phyloP scores from a whole-genome alignment of 1,284 basidiomycete species.

The Pyrrhoderma lamaoense region DNA sequence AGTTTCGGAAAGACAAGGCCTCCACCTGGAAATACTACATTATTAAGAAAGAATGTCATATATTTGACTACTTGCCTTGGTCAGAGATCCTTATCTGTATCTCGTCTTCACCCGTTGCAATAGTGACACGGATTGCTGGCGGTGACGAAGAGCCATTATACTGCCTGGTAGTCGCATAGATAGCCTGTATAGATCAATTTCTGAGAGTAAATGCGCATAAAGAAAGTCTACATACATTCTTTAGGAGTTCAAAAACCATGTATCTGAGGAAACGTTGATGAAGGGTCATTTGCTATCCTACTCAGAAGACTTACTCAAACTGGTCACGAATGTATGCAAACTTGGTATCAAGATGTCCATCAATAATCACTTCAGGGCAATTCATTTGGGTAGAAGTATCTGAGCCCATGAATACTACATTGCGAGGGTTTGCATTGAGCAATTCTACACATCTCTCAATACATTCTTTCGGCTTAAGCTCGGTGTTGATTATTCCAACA shows the following conservation, averaged over 20 bases:
- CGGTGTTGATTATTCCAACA: slow-evolving; percentile 84
- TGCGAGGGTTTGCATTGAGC: slow-evolving; percentile 44
- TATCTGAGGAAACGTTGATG: slow-evolving; percentile 42
- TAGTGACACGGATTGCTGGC: slow-evolving; percentile 63
- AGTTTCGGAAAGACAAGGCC: slow-evolving; percentile 52
- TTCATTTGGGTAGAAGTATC: slow-evolving; percentile 24
- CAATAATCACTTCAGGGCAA: slow-evolving; percentile 65
- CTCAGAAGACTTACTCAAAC: slow-evolving; percentile 52
- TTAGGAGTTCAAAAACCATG: slow-evolving; percentile 82
- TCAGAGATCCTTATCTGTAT: slow-evolving; percentile 80
- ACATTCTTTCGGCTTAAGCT: slow-evolving; percentile 61
- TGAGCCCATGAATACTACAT: slow-evolving; percentile 35
- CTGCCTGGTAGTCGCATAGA: slow-evolving; percentile 55
- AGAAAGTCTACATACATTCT: slow-evolving; percentile 53
- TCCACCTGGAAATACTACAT: slow-evolving; percentile 46
- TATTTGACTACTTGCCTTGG: slow-evolving; percentile 46
- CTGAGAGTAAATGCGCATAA: slow-evolving; percentile 7
- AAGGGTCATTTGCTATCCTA: slow-evolving; percentile 2
- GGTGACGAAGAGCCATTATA: slow-evolving; percentile 36
- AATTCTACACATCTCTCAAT: slow-evolving; percentile 63
- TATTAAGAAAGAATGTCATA: neutral
- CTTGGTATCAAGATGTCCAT: slow-evolving; percentile 65
- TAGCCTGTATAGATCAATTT: slow-evolving; percentile 29
- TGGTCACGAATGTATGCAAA: slow-evolving; percentile 89
- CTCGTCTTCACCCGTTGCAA: slow-evolving; percentile 64